These are phyloP conservation scores for Mycosphaerella sp. DNA, from an alignment of 2,329 filamentous ascomycete species.

Conservation along the genomic window DNA sequence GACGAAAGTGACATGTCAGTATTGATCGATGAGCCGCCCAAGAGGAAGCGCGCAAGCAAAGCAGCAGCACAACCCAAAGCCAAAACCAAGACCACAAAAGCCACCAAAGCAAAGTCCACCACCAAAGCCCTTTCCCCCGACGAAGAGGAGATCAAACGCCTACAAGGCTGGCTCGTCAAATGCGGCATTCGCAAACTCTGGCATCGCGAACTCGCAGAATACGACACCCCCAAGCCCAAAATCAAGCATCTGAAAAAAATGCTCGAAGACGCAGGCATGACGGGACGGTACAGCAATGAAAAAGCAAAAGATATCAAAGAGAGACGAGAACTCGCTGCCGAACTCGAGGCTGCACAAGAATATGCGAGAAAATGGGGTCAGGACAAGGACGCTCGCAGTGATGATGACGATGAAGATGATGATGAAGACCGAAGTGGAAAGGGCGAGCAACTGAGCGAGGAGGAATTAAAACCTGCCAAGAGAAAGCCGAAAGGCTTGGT, in stretches of 20 bases:
- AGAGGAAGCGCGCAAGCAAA: conserved; percentile 47
- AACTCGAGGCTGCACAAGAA: conserved; percentile 77
- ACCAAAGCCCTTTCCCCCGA: conserved; percentile 48
- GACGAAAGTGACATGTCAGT: conserved; percentile 61
- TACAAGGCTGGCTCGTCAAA: conserved; percentile 80
- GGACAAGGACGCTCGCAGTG: conserved; percentile 15
- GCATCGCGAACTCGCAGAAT: conserved; percentile 74
- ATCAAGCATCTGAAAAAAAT: conserved; percentile 72
- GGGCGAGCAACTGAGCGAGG: conserved; percentile 7
- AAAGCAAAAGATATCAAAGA: conserved; percentile 85
- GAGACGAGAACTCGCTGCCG: conserved; percentile 71
- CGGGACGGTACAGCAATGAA: conserved; percentile 75
- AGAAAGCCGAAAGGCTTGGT: conserved; percentile 32
- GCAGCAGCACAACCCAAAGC: conserved; percentile 30
- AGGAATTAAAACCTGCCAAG: conserved; percentile 15
- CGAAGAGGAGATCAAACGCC: conserved; percentile 74
- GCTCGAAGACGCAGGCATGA: conserved; percentile 79
- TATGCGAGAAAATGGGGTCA: conserved; percentile 73
- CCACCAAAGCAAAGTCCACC: conserved; percentile 21
- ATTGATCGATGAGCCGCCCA: conserved; percentile 69
- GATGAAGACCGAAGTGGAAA: too few species aligned
- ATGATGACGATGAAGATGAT: conserved; percentile 10
- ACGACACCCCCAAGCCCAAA: conserved; percentile 67
- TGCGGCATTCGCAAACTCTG: conserved; percentile 92
- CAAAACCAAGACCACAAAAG: conserved; percentile 34